phyloP scores from a whole-genome alignment of 306 rosid species.

The Malus sylvestris region DNA sequence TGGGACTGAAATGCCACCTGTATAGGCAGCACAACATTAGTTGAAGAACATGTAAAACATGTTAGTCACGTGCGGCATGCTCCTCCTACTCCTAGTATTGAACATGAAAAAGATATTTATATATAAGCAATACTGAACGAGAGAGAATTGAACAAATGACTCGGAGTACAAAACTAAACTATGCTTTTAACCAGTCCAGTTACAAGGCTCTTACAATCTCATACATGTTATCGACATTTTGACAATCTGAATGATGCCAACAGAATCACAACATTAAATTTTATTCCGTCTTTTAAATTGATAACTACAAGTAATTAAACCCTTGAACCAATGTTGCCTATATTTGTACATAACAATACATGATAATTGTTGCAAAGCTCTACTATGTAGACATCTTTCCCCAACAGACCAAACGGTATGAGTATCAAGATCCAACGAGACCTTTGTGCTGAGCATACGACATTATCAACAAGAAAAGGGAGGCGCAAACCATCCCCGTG shows the following conservation, averaged over 20 bases:
- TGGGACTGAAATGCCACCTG: not conserved
- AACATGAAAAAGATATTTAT: too few relatives aligned
- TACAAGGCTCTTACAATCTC: not conserved
- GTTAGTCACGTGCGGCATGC: not conserved
- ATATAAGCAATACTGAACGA: too few relatives aligned
- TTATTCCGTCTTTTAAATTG: not conserved
- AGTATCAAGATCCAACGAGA: slow-evolving; percentile 69
- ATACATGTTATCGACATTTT: not conserved
- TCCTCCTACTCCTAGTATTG: not conserved
- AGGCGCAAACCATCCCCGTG: slow-evolving; percentile 46
- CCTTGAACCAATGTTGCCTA: not conserved
- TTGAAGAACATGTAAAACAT: not conserved
- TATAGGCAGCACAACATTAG: not conserved
- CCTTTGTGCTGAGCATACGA: slow-evolving; percentile 87
- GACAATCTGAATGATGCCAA: not conserved
- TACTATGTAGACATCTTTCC: not conserved
- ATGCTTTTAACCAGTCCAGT: not conserved
- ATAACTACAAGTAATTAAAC: not conserved
- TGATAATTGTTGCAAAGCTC: not conserved
- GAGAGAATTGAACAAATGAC: too few relatives aligned
- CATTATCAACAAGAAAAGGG: slow-evolving; percentile 50
- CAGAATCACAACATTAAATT: not conserved
- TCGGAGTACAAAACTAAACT: too few relatives aligned
- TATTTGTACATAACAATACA: not conserved
- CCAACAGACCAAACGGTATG: not conserved